These are phyloP conservation scores for Suillus clintonianus DNA, from an alignment of 768 basidiomycete genomes.

Conservation along the genomic window DNA sequence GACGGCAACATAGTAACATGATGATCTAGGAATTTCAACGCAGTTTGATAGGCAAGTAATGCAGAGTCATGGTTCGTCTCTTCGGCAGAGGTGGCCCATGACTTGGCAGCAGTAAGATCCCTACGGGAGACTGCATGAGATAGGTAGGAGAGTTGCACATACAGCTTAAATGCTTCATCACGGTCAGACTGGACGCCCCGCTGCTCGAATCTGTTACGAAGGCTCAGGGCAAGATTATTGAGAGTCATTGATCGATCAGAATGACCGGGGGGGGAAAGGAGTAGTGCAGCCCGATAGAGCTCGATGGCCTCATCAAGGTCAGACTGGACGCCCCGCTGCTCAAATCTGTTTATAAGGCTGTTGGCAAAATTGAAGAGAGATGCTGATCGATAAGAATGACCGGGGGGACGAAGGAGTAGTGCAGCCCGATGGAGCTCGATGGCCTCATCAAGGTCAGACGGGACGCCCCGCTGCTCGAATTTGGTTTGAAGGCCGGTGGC, in stretches of 20 bases:
- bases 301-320: constrained; percentile 15
- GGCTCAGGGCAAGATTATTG: constrained; percentile 12
- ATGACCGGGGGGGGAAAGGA: constrained; percentile 7
- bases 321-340: not conserved
- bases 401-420: not conserved
- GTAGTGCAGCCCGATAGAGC: constrained; percentile 11
- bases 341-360: not conserved
- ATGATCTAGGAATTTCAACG: constrained; percentile 25
- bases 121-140: too few relatives aligned
- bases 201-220: constrained; percentile 10
- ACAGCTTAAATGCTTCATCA: constrained; percentile 8
- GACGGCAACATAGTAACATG: constrained; percentile 16
- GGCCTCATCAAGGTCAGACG: not conserved
- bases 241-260: constrained; percentile 8
- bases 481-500: not conserved
- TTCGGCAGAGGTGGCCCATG: constrained; percentile 10
- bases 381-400: not conserved
- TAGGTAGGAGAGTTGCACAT: not conserved
- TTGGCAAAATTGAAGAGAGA: not conserved
- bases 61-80: constrained; percentile 23
- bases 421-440: not conserved
- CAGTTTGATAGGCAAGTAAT: constrained; percentile 27
- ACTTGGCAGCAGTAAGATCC: too few relatives aligned
- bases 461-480: not conserved
- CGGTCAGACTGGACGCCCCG: constrained; percentile 9